Evolutionary conservation across 495 filamentous ascomycete genomes (phyloP), one percentile per base, ranked within the genome.

Genomic region (Symbiotaphrina buchneri): DNA sequence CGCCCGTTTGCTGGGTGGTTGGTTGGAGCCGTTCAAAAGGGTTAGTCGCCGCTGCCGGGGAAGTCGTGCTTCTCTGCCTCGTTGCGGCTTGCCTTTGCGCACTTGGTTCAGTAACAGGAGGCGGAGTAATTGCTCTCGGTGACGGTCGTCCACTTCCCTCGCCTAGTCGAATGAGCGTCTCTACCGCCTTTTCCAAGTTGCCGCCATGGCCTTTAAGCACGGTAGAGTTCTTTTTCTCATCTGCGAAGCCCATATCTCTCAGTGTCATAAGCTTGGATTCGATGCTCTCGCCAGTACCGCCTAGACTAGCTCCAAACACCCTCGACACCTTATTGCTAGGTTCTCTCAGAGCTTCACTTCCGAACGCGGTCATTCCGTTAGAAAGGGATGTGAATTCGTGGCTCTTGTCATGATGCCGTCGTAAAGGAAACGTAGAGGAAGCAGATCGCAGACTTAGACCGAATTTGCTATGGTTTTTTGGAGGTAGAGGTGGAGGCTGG

Each of bases 241-340:
- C 81, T 20, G 47, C 60, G 42, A 97, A 97, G 1, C 87, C 87
- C 87, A 95, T 93, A 32, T 92, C 81, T 29, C 68, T 63, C 31
- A 97, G 55, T 10, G 65, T 70, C 6, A 64, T 63, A 44, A 97
- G 52, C 49, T 93, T 92, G 4, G 56, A 42, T 25, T 74, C 70
- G 21, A 71, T 55, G 16, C 59, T 59, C 19, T 59, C 58, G 19
- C 69, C 68, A 23, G 58, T 61, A 20, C 61, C 61, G 27, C 51
- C 62, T 16, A 80, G 59, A 31, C 60, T 71, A 6, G 67, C 68
- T 10, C 77, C 78, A 43, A 80, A 73, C 10, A 71, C 61, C 28
- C 63, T 59, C 0, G 71, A 69, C 2, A 63, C 53, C 41, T 71
- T 77, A 44, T 63, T 67, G 15, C 23, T n/a, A n/a, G n/a, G n/a